Evolutionary conservation across 2,329 filamentous ascomycete species (phyloP).

Genomic region (Furcasterigmium furcatum): DNA sequence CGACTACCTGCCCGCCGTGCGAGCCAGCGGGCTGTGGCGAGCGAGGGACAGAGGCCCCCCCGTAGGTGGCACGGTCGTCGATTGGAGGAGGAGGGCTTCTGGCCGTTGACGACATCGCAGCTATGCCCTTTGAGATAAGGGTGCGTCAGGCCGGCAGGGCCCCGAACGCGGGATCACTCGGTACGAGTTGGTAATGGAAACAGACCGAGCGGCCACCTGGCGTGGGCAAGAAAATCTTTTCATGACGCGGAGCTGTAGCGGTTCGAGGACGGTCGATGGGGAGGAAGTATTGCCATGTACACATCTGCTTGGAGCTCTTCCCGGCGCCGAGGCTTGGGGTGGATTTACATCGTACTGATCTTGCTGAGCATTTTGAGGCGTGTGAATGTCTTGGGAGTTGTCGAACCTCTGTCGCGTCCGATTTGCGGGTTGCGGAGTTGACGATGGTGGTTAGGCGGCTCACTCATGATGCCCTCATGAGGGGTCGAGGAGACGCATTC

Average conservation of each 20-base stretch:
- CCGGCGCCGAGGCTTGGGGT: not conserved
- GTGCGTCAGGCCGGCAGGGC: conserved; percentile 5
- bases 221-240: not conserved
- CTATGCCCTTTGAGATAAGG: conserved; percentile 12
- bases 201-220: conserved; percentile 3
- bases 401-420: not conserved
- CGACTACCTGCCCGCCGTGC: not conserved
- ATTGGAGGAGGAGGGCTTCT: conserved; percentile 3
- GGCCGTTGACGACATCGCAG: conserved; percentile 11
- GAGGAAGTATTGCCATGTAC: not conserved
- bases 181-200: conserved; percentile 12
- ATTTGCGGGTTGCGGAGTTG: not conserved
- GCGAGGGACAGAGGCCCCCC: not conserved
- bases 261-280: not conserved
- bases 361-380: not conserved
- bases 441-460: not conserved
- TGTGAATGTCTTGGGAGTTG: not conserved
- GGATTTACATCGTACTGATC: not conserved
- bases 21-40: not conserved
- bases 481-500: not conserved
- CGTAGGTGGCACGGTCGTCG: conserved; percentile 1
- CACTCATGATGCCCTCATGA: not conserved
- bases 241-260: not conserved
- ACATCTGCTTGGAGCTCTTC: not conserved
- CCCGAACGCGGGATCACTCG: conserved; percentile 6